Base-by-base conservation (phyloP, 345 rosid species). In the Limnanthes douglasii region DNA sequence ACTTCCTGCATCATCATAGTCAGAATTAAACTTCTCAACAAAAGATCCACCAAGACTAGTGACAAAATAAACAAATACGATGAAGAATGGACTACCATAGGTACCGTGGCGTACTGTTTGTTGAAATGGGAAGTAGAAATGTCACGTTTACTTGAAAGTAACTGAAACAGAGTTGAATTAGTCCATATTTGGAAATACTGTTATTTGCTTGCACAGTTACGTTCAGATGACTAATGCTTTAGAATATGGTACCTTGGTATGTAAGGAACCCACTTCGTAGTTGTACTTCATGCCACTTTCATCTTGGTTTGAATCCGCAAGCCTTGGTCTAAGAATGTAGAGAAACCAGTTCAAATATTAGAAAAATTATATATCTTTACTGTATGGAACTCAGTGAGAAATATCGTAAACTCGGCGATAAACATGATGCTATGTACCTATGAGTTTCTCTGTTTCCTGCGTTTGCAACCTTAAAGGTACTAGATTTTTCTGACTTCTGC, bases 71-170 rank as follows among this genome's bases (percentile, higher is more conserved):
- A n/a, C n/a, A 41, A 17, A 2, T 19, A 31, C 21, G 30, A 28
- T 26, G 13, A 37, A 8, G 18, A 0, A 40, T 15, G 28, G 17
- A 40, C 11, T 66, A 79, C 93, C 69, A 44, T 35, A 15, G 86
- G 79, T 25, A 67, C 68, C 2, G 78, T 72, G 20, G 63, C 52
- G 48, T 75, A 81, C 36, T 54, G 56, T 66, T 72, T 75, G 59
- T 41, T 56, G 56, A 55, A 69, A 37, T 70, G 60, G 24, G 61
- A 67, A 43, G 72, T 57, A 22, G 78, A 81, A 13, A 72, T 48
- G 33, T 79, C 73, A 20, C 82, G 78, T 62, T 69, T 75, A 41
- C 79, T 66, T 26, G 76, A 59, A 42, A 72, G 46, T 53, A 75
- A 60, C 81, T 75, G 70, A 61, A 33, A 29, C 23, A 31, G 21